phyloP scores from a whole-genome alignment of 2,329 filamentous ascomycete genomes.

The Coccinonectria pachysandricola region DNA sequence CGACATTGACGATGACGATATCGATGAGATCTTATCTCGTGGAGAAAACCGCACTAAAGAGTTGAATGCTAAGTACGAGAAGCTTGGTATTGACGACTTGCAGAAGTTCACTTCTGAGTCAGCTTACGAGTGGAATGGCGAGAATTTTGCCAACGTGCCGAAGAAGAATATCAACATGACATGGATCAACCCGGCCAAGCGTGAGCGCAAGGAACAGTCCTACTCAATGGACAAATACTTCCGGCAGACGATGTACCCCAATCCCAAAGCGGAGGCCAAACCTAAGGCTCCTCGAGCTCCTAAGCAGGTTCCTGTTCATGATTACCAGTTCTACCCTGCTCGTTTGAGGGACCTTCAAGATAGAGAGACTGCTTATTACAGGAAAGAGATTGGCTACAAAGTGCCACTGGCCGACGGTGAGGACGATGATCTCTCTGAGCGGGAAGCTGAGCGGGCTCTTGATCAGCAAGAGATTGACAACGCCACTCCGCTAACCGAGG shows the following conservation, averaged over 20 bases:
- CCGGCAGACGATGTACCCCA: conserved; percentile 69
- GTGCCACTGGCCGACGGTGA: conserved; percentile 80
- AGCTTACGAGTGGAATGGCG: conserved; percentile 97
- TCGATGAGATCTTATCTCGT: conserved; percentile 75
- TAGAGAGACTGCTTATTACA: conserved; percentile 88
- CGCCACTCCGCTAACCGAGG: conserved; percentile 76
- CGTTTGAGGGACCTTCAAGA: conserved; percentile 83
- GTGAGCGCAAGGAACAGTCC: conserved; percentile 93
- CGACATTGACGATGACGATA: conserved; percentile 75
- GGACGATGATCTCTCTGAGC: conserved; percentile 75
- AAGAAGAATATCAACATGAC: conserved; percentile 87
- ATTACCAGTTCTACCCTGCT: conserved; percentile 93
- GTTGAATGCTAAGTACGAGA: conserved; percentile 90
- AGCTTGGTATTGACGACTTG: conserved; percentile 89
- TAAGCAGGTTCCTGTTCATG: conserved; percentile 83
- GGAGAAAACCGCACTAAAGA: conserved; percentile 84
- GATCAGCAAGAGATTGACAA: conserved; percentile 93
- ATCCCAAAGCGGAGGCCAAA: conserved; percentile 79
- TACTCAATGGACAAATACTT: conserved; percentile 99
- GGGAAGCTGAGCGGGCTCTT: conserved; percentile 75
- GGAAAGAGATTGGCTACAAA: conserved; percentile 94
- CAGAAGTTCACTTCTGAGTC: conserved; percentile 98
- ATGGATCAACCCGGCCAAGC: conserved; percentile 98
- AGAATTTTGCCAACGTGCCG: conserved; percentile 83
- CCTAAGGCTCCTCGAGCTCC: conserved; percentile 93